Evolutionary conservation across 345 rosid genomes (phyloP).

Genomic region (Sisymbrium irio): DNA sequence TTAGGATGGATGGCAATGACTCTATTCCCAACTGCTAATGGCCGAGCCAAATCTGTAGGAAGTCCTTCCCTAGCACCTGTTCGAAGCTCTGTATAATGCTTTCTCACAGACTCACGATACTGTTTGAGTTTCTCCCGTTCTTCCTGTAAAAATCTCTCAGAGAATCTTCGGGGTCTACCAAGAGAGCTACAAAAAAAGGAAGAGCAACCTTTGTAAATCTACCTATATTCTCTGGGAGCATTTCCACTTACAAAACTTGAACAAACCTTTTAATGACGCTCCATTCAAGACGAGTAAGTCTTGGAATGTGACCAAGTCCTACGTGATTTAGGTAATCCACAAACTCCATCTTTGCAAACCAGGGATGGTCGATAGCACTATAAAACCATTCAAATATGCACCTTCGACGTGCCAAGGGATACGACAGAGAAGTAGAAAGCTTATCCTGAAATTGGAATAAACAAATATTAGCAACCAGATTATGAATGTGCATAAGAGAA

Average conservation of each 20-base stretch:
- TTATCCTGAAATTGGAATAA: conserved; percentile 57
- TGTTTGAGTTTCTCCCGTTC: conserved; percentile 84
- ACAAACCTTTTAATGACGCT: conserved; percentile 89
- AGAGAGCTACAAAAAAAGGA: conserved; percentile 68
- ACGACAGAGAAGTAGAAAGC: conserved; percentile 60
- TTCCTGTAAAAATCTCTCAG: conserved; percentile 72
- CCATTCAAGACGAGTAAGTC: conserved; percentile 97
- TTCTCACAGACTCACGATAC: conserved; percentile 88
- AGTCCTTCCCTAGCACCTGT: conserved; percentile 83
- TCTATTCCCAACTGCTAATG: conserved; percentile 82
- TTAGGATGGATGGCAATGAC: conserved; percentile 85
- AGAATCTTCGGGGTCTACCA: conserved; percentile 95
- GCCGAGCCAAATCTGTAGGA: conserved; percentile 88
- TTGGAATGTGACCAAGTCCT: conserved; percentile 90
- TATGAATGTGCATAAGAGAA: conserved; percentile 40
- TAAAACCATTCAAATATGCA: conserved; percentile 94
- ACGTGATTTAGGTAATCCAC: conserved; percentile 90
- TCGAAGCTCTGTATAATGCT: conserved; percentile 77
- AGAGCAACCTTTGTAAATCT: neutral
- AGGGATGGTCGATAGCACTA: conserved; percentile 90
- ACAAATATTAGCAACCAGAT: conserved; percentile 5
- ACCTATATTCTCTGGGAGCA: neutral
- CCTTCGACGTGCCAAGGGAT: conserved; percentile 73
- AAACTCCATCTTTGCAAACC: conserved; percentile 99
- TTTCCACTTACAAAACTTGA: conserved; percentile 6